Base-by-base conservation (phyloP, 441 rosid genomes). In the Bruguiera hainesii region DNA sequence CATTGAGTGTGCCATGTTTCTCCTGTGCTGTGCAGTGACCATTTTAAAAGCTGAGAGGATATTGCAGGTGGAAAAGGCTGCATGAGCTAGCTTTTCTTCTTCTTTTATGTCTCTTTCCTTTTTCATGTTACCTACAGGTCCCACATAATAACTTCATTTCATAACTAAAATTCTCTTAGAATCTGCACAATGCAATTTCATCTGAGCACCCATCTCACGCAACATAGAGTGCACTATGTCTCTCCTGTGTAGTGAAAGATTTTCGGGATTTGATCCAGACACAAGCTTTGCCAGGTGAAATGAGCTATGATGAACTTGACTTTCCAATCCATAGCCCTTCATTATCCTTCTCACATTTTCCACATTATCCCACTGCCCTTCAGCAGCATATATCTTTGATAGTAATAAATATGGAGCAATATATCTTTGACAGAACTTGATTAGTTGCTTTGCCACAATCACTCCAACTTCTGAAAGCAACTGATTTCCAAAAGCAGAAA, bases 331-430 rank as follows among this genome's bases (percentile, higher is more conserved):
- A 49, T 60, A 71, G 49, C 80, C 80, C 73, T 53, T 73, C 70
- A 83, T 73, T 59, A 75, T 35, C 64, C 64, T 78, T 75, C 83
- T 78, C 28, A 74, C 65, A 28, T 64, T 74, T 71, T 81, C 87
- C 30, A 79, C 78, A 37, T 72, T 79, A 10, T 82, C 83, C 87
- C 89, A 85, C 50, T 61, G 77, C 65, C 84, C 83, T 19, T 71
- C 73, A 50, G 76, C 71, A 20, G 86, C 89, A 33, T 78, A 84
- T 81, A 82, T 80, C 72, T 81, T 85, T 33, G 77, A 76, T 53
- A 85, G 73, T 78, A 82, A 65, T 69, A 84, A 73, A 56, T 82
- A 87, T 57, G 89, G 85, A 9, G 83, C 78, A 53, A 85, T 78
- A 67, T 81, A 78, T 72, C 75, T 82, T 31, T 90, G 93, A 61